Conservation (phyloP, 2,329 filamentous ascomycete genomes). For the Fusarium coffeatum region DNA sequence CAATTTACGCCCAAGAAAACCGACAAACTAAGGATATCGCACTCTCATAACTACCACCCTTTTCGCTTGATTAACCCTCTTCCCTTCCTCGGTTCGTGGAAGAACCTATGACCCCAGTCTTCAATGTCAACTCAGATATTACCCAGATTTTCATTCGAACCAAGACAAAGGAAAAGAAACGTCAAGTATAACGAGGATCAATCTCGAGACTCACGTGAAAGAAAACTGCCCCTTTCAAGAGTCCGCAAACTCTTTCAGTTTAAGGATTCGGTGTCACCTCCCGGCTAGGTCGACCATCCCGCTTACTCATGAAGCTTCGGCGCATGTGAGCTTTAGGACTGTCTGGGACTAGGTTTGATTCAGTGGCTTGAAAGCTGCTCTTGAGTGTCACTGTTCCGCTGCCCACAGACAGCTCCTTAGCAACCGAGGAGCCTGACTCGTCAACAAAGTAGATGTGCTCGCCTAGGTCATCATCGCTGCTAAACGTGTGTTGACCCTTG, state of each 20-base stretch:
- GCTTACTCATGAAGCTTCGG: conserved; percentile 67
- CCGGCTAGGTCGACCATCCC: conserved; percentile 57
- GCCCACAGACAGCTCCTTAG: conserved; percentile 81
- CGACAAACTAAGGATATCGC: conserved; percentile 33
- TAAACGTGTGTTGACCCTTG: conserved; percentile 86
- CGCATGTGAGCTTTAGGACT: conserved; percentile 62
- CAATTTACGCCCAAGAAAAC: conserved; percentile 36
- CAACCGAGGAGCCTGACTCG: conserved; percentile 73
- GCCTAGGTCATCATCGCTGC: conserved; percentile 84
- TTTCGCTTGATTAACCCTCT: background rate
- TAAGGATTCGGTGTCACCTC: conserved; percentile 57
- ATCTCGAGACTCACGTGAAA: conserved; percentile 6
- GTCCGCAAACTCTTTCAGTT: background rate
- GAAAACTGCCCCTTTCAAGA: background rate
- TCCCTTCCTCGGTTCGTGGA: conserved; percentile 4
- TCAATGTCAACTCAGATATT: conserved; percentile 17
- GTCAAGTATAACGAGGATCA: conserved; percentile 8
- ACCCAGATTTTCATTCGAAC: conserved; percentile 28
- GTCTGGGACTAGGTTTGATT: conserved; percentile 56
- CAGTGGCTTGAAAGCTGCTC: conserved; percentile 74
- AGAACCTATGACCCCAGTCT: conserved; percentile 18
- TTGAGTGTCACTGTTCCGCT: conserved; percentile 77
- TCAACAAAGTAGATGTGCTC: conserved; percentile 93
- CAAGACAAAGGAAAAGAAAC: conserved; percentile 26
- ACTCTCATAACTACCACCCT: conserved; percentile 15